Evolutionary conservation across 140 eudicot genomes (phyloP).

Genomic region (Stevia rebaudiana): DNA sequence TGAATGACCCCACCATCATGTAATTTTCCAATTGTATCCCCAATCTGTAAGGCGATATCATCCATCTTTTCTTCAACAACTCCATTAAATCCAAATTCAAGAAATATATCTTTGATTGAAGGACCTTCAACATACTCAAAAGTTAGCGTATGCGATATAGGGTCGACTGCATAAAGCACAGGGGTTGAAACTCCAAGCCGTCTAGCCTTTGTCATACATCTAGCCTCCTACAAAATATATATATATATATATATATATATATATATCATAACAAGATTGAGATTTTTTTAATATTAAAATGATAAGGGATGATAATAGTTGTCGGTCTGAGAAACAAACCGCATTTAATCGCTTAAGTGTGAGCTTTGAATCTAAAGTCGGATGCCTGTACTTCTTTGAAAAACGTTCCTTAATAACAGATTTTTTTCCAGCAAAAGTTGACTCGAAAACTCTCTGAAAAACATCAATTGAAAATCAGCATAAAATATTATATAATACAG

Average conservation of each 20-base stretch:
- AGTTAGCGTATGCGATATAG: constrained; percentile 51
- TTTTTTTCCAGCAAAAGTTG: constrained; percentile 73
- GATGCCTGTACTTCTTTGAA: constrained; percentile 92
- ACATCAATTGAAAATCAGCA: not conserved
- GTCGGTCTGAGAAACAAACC: constrained; percentile 41
- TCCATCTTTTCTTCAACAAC: constrained; percentile 65
- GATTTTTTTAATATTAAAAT: not conserved
- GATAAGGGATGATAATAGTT: not conserved
- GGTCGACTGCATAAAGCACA: constrained; percentile 77
- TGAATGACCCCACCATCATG: constrained; percentile 95
- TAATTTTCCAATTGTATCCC: constrained; percentile 69
- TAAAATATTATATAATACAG: not conserved
- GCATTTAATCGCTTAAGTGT: constrained; percentile 86
- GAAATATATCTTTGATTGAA: constrained; percentile 73
- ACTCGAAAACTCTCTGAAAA: constrained; percentile 77
- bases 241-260: too few species aligned
- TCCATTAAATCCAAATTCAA: constrained; percentile 66
- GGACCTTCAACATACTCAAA: constrained; percentile 85
- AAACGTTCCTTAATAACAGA: constrained; percentile 85
- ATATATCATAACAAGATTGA: too few species aligned
- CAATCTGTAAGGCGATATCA: constrained; percentile 78
- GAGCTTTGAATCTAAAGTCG: constrained; percentile 74
- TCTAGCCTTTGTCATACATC: constrained; percentile 94
- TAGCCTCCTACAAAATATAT: constrained; percentile 83
- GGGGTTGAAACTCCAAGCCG: constrained; percentile 89